phyloP scores from a whole-genome alignment of 257 asterid species.

The Striga asiatica region DNA sequence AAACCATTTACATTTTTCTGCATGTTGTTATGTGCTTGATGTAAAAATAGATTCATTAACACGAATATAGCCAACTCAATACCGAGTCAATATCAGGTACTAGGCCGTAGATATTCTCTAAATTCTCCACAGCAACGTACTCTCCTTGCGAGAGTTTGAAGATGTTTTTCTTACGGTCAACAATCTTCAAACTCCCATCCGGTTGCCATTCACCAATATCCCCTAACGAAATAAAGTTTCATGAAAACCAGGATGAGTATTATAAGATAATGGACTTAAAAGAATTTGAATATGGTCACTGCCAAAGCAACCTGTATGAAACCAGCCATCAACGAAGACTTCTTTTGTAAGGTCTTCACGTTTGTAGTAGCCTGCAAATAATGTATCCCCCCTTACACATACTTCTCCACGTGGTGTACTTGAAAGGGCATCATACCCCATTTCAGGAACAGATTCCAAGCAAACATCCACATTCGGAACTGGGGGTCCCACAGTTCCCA shows the following conservation, averaged over 20 bases:
- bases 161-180: slow-evolving; percentile 93
- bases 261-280: slow-evolving; percentile 6
- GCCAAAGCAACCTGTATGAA: slow-evolving; percentile 72
- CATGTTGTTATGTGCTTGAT: background rate
- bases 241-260: slow-evolving; percentile 4
- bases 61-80: slow-evolving; percentile 17
- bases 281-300: slow-evolving; percentile 6
- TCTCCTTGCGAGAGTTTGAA: slow-evolving; percentile 98
- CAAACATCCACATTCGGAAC: slow-evolving; percentile 90
- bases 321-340: slow-evolving; percentile 85
- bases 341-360: slow-evolving; percentile 92
- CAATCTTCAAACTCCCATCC: slow-evolving; percentile 79
- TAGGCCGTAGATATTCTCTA: slow-evolving; percentile 72
- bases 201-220: slow-evolving; percentile 94
- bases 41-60: background rate
- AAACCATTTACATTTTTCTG: background rate
- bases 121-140: slow-evolving; percentile 95
- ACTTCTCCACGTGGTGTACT: slow-evolving; percentile 84
- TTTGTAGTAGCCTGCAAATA: slow-evolving; percentile 81
- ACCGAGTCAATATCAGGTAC: slow-evolving; percentile 63
- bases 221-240: slow-evolving; percentile 34
- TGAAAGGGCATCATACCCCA: slow-evolving; percentile 88
- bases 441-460: slow-evolving; percentile 95
- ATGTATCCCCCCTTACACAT: slow-evolving; percentile 69
- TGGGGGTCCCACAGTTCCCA: slow-evolving; percentile 96